phyloP scores from a whole-genome alignment of 805 yeast genomes.

The Nakazawaea laoshanensis region DNA sequence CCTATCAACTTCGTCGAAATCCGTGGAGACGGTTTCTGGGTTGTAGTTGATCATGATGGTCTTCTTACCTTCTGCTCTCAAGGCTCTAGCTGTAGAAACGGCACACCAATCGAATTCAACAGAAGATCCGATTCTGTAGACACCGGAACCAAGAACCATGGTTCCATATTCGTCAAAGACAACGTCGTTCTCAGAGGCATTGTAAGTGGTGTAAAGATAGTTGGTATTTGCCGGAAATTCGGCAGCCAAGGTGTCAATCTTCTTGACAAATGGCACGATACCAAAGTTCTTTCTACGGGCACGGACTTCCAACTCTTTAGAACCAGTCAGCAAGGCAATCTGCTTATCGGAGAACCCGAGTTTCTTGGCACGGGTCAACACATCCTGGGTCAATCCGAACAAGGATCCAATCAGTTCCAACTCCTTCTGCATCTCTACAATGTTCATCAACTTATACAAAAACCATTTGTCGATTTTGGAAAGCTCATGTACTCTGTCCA shows the following conservation, averaged over 20 bases:
- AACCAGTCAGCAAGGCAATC: slow-evolving; percentile 68
- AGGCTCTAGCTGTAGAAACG: slow-evolving; percentile 90
- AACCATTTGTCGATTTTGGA: slow-evolving; percentile 96
- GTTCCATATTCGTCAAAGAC: slow-evolving; percentile 85
- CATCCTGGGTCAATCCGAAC: slow-evolving; percentile 53
- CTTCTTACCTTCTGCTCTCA: slow-evolving; percentile 78
- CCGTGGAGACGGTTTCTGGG: slow-evolving; percentile 98
- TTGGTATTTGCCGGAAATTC: slow-evolving; percentile 98
- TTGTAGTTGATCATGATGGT: slow-evolving; percentile 96
- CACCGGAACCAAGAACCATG: slow-evolving; percentile 97
- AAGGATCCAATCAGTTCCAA: slow-evolving; percentile 58
- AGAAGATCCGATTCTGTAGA: slow-evolving; percentile 95
- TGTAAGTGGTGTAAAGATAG: slow-evolving; percentile 92
- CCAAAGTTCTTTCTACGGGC: slow-evolving; percentile 71
- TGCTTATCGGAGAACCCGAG: slow-evolving; percentile 94
- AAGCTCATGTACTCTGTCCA: slow-evolving; percentile 85
- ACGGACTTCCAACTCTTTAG: slow-evolving; percentile 77
- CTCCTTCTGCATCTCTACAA: slow-evolving; percentile 82
- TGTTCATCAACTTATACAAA: slow-evolving; percentile 84
- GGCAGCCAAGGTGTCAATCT: slow-evolving; percentile 95
- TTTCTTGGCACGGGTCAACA: slow-evolving; percentile 76
- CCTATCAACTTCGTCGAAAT: slow-evolving; percentile 96
- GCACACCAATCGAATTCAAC: slow-evolving; percentile 99
- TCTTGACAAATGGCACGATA: slow-evolving; percentile 88
- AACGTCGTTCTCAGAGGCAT: slow-evolving; percentile 81